Base-by-base conservation (phyloP, 2,329 filamentous ascomycete species). In the Colletotrichum lupini region DNA sequence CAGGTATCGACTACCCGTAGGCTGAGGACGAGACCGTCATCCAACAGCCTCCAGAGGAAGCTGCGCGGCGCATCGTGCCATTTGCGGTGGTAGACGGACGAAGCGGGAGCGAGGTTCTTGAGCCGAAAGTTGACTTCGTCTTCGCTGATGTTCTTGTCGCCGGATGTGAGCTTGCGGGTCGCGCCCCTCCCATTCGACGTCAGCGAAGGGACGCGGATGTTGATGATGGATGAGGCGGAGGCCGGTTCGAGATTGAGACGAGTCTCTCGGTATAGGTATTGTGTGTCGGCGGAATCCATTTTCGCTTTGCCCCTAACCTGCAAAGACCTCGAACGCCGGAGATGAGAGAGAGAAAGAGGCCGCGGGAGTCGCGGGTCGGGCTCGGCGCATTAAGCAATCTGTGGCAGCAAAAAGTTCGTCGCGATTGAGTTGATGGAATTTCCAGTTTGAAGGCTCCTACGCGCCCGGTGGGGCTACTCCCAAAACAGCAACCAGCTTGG, bases 1-100 rank as follows among this genome's bases (percentile, higher is more conserved):
- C 91, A 93, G 76, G 98, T 85, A 83, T 99, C 97, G 73, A 94
- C 91, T 53, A 91, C 92, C 79, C 94, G 93, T 63, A 99, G 88
- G 83, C 97, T 96, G 77, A 99, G 87, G 75, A 95, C 87, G 76
- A 90, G 93, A 79, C 92, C 91, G 78, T 94, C 91, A 79, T 97
- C 93, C 74, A 98, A 85, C 52, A 98, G 89, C 77, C 96, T 91
- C 97, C 97, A 99, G 60, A 98, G 88, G 80, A 98, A 97, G 82
- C 91, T 94, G 80, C 94, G 92, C 52, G 97, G 97, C 75, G 93
- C 92, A 75, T 89, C 87, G 79, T 93, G 91, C 81, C 93, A 90
- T 81, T 90, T 90, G 68, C 97, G 92, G 82, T 97, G 95, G 85
- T 94, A 98, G 68, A 98, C 89, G 2, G 94, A 95, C 32, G 94